phyloP scores from a whole-genome alignment of 2,329 filamentous ascomycete genomes.

The Fusarium sp. region DNA sequence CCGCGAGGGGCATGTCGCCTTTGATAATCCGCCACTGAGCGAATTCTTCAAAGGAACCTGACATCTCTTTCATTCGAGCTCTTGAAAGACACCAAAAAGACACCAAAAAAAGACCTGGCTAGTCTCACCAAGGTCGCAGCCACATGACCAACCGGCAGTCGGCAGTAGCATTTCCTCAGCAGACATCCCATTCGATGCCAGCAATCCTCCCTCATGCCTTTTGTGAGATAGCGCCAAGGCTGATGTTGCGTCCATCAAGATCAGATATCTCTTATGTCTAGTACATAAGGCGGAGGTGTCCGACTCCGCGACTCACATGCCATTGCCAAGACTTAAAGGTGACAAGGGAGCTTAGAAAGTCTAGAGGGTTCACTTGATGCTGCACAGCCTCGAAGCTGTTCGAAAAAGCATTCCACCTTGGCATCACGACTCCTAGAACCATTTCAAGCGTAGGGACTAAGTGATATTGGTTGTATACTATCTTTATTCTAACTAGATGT shows the following conservation, averaged over 20 bases:
- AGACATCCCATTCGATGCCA: background rate
- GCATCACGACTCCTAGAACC: background rate
- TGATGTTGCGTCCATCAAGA: background rate
- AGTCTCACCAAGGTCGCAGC: background rate
- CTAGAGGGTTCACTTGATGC: background rate
- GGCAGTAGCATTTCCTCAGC: too few species aligned
- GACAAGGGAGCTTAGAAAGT: background rate
- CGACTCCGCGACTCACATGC: background rate
- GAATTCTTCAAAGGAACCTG: background rate
- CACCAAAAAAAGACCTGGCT: background rate
- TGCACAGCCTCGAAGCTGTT: background rate
- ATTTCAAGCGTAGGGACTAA: background rate
- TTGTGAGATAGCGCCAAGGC: background rate
- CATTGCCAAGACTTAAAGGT: background rate
- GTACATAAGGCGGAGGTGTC: background rate
- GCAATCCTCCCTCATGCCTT: background rate
- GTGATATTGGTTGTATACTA: background rate
- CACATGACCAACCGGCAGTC: background rate
- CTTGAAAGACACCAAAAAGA: background rate
- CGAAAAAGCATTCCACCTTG: background rate
- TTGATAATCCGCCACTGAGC: background rate
- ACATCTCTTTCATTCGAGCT: background rate
- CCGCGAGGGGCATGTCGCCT: background rate
- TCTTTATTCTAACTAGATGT: background rate
- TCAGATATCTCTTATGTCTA: background rate